Percentiles rank a stretch among this genome's conserved stretches.
Conservation (phyloP, 192 early-diverging fungal genomes). For the Coemansia sp. region DNA sequence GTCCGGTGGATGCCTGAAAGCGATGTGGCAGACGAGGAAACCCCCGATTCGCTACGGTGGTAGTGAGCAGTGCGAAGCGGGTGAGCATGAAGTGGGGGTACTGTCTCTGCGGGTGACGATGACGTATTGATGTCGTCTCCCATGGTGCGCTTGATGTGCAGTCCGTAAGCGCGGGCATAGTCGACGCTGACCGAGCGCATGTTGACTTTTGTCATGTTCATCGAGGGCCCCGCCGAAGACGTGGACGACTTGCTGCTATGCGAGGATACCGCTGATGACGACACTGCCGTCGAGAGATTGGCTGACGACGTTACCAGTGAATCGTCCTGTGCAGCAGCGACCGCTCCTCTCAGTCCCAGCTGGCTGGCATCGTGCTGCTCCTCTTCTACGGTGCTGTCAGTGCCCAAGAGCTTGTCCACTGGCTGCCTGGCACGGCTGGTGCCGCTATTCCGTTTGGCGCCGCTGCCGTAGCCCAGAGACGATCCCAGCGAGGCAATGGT, state of each 20-base stretch:
- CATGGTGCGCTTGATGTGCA: slow-evolving; percentile 19
- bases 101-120: neutral
- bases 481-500: slow-evolving; percentile 48
- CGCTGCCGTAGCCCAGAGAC: slow-evolving; percentile 26
- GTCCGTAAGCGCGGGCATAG: slow-evolving; percentile 34
- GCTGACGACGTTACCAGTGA: slow-evolving; percentile 20
- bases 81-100: neutral
- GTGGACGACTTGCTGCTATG: slow-evolving; percentile 17
- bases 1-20: slow-evolving; percentile 9
- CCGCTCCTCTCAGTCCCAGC: slow-evolving; percentile 1
- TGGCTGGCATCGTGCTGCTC: neutral
- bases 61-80: neutral
- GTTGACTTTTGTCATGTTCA: slow-evolving; percentile 3
- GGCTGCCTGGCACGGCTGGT: neutral
- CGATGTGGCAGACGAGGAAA: slow-evolving; percentile 1
- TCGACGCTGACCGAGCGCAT: slow-evolving; percentile 55
- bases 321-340: neutral
- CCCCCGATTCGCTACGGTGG: neutral
- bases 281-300: slow-evolving; percentile 32
- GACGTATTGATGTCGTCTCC: neutral
- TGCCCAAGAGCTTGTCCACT: neutral
- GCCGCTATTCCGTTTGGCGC: slow-evolving; percentile 2
- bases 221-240: neutral
- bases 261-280: slow-evolving; percentile 21
- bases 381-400: neutral